A percentile compares a stretch with the other conserved stretches of the same genome.
Conservation (phyloP, 192 early-diverging fungal genomes). For the Spinellus fusiger region DNA sequence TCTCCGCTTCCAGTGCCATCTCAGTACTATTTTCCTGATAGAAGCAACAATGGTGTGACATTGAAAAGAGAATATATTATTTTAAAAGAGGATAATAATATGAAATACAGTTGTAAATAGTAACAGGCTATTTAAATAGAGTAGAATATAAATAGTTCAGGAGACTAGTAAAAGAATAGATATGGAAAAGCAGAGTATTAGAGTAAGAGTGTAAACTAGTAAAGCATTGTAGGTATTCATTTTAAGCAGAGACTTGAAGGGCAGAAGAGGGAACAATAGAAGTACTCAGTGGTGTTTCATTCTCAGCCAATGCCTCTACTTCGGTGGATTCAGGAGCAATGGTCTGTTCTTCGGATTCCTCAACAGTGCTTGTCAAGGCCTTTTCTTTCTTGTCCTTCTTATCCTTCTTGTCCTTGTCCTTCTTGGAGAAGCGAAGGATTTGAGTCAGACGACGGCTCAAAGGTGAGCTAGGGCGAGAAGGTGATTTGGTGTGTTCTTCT, state of each 20-base stretch:
- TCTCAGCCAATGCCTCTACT: no score
- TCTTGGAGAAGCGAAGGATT: conserved; percentile 18
- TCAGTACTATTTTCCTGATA: no score
- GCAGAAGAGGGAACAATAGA: not conserved
- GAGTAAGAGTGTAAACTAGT: not conserved
- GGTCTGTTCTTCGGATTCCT: not conserved
- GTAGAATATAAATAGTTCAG: no score
- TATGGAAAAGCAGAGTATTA: no score
- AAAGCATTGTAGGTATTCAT: not conserved
- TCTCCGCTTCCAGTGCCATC: no score
- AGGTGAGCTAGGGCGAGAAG: conserved; percentile 19
- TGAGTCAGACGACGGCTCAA: conserved; percentile 26
- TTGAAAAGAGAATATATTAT: no score
- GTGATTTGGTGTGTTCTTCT: conserved; percentile 5
- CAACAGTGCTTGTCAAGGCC: not conserved
- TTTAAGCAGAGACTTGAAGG: not conserved
- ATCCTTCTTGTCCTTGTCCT: conserved; percentile 11
- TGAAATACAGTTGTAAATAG: no score
- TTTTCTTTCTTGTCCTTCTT: not conserved
- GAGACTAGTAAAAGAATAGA: no score
- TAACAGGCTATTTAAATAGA: no score
- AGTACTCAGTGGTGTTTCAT: no score
- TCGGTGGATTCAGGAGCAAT: conserved; percentile 4
- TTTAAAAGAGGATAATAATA: no score
- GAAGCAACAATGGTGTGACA: no score